phyloP scores from a whole-genome alignment of 1,284 basidiomycete species.

The Lignosus rhinocerotis region DNA sequence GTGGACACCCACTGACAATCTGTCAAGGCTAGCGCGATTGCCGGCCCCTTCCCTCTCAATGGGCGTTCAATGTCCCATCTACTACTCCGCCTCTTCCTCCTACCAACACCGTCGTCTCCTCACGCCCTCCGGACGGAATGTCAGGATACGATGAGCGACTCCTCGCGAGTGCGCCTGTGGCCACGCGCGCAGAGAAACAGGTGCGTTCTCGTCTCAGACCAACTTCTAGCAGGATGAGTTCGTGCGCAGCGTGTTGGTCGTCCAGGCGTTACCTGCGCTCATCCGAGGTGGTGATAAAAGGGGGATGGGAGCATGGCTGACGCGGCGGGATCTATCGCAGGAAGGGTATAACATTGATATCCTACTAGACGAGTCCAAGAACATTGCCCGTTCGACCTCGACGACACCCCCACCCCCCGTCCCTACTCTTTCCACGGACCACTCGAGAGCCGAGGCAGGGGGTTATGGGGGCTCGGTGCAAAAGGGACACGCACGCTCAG shows the following conservation, averaged over 20 bases:
- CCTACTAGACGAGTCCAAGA: constrained; percentile 32
- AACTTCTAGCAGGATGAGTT: too few relatives aligned
- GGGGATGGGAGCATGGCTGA: background rate
- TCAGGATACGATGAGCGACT: constrained; percentile 38
- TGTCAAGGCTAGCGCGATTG: constrained; percentile 8
- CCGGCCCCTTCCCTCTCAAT: background rate
- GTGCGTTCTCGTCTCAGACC: constrained; percentile 26
- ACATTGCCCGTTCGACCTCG: constrained; percentile 17
- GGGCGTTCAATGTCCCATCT: background rate
- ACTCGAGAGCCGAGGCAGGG: constrained; percentile 22
- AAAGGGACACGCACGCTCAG: constrained; percentile 13
- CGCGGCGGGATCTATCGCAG: constrained; percentile 30
- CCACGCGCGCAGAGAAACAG: constrained; percentile 39
- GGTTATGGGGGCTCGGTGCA: constrained; percentile 18
- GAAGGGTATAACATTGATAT: constrained; percentile 56
- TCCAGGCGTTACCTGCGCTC: too few relatives aligned
- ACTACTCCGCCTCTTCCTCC: background rate
- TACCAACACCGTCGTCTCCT: background rate
- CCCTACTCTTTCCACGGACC: constrained; percentile 22
- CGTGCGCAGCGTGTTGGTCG: too few relatives aligned
- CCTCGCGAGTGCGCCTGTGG: constrained; percentile 37
- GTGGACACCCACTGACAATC: background rate
- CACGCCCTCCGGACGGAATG: background rate
- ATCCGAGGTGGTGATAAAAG: too few relatives aligned
- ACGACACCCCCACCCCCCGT: constrained; percentile 20